These are phyloP conservation scores for Kalmusia sp. DNA, from an alignment of 2,329 filamentous ascomycete genomes.

Conservation along the genomic window DNA sequence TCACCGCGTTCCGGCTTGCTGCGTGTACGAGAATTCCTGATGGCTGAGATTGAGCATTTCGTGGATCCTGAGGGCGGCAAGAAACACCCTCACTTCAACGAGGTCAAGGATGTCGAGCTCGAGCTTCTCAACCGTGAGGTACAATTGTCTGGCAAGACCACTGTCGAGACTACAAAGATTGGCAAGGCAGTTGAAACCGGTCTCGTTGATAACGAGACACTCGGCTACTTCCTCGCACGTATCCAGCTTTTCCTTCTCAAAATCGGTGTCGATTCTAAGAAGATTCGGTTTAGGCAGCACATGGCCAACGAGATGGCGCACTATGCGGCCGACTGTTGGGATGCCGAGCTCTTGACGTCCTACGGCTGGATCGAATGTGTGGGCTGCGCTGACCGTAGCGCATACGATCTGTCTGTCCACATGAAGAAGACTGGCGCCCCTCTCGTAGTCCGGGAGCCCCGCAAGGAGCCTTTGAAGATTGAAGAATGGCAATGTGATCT, in stretches of 20 bases:
- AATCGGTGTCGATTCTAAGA: constrained; percentile 84
- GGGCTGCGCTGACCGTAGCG: constrained; percentile 93
- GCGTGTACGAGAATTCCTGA: constrained; percentile 94
- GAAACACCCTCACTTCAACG: constrained; percentile 87
- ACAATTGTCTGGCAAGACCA: constrained; percentile 85
- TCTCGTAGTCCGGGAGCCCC: constrained; percentile 82
- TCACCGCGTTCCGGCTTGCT: constrained; percentile 90
- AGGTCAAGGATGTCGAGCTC: constrained; percentile 84
- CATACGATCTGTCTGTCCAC: constrained; percentile 92
- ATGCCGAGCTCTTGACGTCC: constrained; percentile 88
- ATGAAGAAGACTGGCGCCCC: constrained; percentile 89
- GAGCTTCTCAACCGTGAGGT: constrained; percentile 83
- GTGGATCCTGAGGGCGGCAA: constrained; percentile 95
- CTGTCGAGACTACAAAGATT: constrained; percentile 75
- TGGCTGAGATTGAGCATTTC: constrained; percentile 99
- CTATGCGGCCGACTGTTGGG: constrained; percentile 97
- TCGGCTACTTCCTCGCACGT: constrained; percentile 95
- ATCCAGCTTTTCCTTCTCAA: constrained; percentile 90
- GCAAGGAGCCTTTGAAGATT: constrained; percentile 77
- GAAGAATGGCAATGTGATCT: constrained; percentile 90
- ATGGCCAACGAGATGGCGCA: constrained; percentile 93
- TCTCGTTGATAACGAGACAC: constrained; percentile 94
- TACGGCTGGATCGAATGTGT: constrained; percentile 99
- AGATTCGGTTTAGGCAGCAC: constrained; percentile 96
- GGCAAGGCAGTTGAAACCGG: constrained; percentile 83